Base-by-base conservation (phyloP, 176 grass and related monocot species). In the Aegilops longissima region DNA sequence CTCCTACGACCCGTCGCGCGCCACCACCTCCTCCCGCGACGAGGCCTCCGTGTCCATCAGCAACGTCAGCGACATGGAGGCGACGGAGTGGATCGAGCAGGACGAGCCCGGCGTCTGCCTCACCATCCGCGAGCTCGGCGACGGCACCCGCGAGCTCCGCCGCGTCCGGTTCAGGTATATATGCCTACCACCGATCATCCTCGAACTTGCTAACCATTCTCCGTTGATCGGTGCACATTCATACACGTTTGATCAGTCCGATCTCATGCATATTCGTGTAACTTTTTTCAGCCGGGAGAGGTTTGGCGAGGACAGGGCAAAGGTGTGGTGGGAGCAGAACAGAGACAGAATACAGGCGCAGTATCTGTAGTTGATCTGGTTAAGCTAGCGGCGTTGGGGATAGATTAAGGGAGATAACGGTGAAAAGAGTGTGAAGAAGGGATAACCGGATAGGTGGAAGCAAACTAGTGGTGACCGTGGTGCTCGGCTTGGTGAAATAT, bases 301-400 rank as follows among this genome's bases (percentile, higher is more conserved):
- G 89, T 98, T 98, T 58, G 95, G 95, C 34, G 93, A 98, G 86
- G 91, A 93, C 52, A 88, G 89, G 39, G 95, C 95, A 0, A 98
- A 98, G 89, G 89, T 93, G 76, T 98, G 95, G 95, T 98, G 95
- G 95, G 95, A 98, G 83, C 91, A 90, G 71, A 98, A 98, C 85
- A 87, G 91, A 27, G 95, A 98, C 45, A 87, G 95, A 74, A 98
- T 98, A 81, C 93, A 98, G 44, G 86, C 85, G 2, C 89, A 98
- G 61, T 98, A 95, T 64, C 95, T 98, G 75, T 98, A 89, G 45
- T 7, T 76, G 13, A 9, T n/a, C 14, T 58, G 17, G 16, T 35
- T 17, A 18, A 68, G 8, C 3, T 69, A 38, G 74, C 38, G 8
- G 76, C 17, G 34, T 36, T 61, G 84, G 73, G 17, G 38, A 78